These are phyloP conservation scores for Fusarium xyrophilum DNA, from an alignment of 2,329 filamentous ascomycete species.

Conservation along the genomic window DNA sequence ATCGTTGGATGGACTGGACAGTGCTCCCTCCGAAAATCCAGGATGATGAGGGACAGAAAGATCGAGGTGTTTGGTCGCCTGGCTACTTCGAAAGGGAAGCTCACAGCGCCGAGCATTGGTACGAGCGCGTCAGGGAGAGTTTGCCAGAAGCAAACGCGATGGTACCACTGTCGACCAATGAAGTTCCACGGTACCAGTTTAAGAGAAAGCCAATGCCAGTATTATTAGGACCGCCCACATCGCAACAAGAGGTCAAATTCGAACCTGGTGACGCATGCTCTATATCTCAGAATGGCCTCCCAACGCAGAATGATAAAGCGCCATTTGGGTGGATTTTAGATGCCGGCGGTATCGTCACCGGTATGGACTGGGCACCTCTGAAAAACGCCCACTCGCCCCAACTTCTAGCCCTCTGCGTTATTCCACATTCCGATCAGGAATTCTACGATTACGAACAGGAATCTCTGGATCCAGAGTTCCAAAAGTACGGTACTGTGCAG, in stretches of 20 bases:
- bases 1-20: slow-evolving; percentile 51
- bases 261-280: slow-evolving; percentile 38
- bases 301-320: slow-evolving; percentile 37
- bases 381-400: slow-evolving; percentile 49
- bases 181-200: slow-evolving; percentile 43
- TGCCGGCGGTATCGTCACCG: slow-evolving; percentile 59
- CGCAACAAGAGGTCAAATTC: slow-evolving; percentile 44
- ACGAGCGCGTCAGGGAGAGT: slow-evolving; percentile 32
- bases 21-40: slow-evolving; percentile 50
- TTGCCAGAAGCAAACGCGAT: slow-evolving; percentile 20
- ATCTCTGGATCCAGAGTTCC: slow-evolving; percentile 47
- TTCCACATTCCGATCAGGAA: slow-evolving; percentile 59
- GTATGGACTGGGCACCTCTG: slow-evolving; percentile 60
- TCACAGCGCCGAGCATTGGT: slow-evolving; percentile 45
- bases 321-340: slow-evolving; percentile 61
- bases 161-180: slow-evolving; percentile 34
- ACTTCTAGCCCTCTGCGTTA: slow-evolving; percentile 59
- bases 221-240: slow-evolving; percentile 44
- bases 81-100: slow-evolving; percentile 46
- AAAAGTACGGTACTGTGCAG: slow-evolving; percentile 58
- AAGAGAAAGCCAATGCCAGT: slow-evolving; percentile 43
- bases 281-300: slow-evolving; percentile 43
- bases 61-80: slow-evolving; percentile 51
- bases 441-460: slow-evolving; percentile 50
- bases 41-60: slow-evolving; percentile 38